Conservation (phyloP, 768 basidiomycete genomes). For the Coprinopsis sp. region DNA sequence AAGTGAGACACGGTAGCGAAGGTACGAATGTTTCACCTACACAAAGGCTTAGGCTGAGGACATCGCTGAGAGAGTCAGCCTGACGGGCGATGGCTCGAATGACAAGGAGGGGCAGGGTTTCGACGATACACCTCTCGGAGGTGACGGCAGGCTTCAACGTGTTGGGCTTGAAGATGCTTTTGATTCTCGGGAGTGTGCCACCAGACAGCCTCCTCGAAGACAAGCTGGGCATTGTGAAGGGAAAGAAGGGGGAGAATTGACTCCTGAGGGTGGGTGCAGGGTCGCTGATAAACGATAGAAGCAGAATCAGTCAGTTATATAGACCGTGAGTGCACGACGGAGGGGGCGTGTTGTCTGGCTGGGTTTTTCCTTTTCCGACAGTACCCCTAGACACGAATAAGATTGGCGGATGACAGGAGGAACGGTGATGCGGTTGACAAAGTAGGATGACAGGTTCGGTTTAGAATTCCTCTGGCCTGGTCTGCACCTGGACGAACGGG, state of each 20-base stretch:
- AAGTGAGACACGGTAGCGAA: background rate
- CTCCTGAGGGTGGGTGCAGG: background rate
- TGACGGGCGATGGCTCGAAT: conserved; percentile 24
- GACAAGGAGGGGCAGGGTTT: conserved; percentile 18
- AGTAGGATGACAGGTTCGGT: too few relatives aligned
- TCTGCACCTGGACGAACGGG: too few relatives aligned
- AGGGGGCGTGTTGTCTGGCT: too few relatives aligned
- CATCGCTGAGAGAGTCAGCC: conserved; percentile 19
- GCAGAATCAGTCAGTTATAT: background rate
- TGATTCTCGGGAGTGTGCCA: conserved; percentile 20
- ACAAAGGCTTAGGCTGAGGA: conserved; percentile 25
- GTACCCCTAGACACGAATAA: too few relatives aligned
- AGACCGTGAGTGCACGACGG: too few relatives aligned
- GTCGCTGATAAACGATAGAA: background rate
- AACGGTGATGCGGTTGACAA: conserved; percentile 7
- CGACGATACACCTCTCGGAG: conserved; percentile 1
- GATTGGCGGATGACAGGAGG: conserved; percentile 4
- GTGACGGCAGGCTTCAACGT: background rate
- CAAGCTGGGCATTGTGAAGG: conserved; percentile 3
- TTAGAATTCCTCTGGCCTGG: too few relatives aligned
- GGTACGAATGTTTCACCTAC: conserved; percentile 2
- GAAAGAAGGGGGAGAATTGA: background rate
- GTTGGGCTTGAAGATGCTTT: conserved; percentile 13
- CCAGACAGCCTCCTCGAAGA: conserved; percentile 8
- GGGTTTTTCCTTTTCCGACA: too few relatives aligned